Evolutionary conservation across 306 rosid genomes (phyloP).

Genomic region (Vachellia collinsii): DNA sequence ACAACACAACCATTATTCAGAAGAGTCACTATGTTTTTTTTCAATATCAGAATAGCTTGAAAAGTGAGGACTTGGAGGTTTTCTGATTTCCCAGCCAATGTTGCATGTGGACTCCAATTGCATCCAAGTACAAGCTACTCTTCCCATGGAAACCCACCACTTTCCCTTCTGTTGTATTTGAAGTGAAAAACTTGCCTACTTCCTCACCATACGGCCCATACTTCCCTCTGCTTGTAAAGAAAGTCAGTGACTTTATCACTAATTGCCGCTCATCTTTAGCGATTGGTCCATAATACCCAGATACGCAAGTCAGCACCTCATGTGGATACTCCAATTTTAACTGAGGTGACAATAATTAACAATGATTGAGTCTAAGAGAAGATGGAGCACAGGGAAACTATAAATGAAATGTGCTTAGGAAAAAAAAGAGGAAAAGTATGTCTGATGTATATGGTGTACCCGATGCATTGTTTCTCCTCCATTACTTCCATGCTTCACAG

Average conservation of each 20-base stretch:
- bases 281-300: conserved; percentile 72
- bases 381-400: background rate
- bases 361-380: conserved; percentile 1
- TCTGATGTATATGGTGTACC: conserved; percentile 37
- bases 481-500: conserved; percentile 83
- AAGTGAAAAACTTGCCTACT: conserved; percentile 86
- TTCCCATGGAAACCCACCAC: conserved; percentile 89
- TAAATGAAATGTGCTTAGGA: background rate
- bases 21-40: background rate
- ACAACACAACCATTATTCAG: conserved; percentile 1
- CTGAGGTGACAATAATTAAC: conserved; percentile 46
- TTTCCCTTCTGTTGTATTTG: conserved; percentile 85
- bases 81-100: conserved; percentile 91
- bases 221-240: conserved; percentile 74
- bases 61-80: conserved; percentile 53
- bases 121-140: conserved; percentile 86
- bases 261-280: conserved; percentile 47
- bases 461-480: conserved; percentile 67
- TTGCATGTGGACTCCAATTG: conserved; percentile 94
- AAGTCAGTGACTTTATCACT: conserved; percentile 74
- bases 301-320: conserved; percentile 75
- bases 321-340: conserved; percentile 81
- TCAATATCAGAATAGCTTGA: conserved; percentile 58
- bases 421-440: conserved; percentile 3
- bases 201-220: conserved; percentile 93